These are phyloP conservation scores for Hyaloscypha hepaticicola DNA, from an alignment of 495 filamentous ascomycete genomes.

Conservation along the genomic window DNA sequence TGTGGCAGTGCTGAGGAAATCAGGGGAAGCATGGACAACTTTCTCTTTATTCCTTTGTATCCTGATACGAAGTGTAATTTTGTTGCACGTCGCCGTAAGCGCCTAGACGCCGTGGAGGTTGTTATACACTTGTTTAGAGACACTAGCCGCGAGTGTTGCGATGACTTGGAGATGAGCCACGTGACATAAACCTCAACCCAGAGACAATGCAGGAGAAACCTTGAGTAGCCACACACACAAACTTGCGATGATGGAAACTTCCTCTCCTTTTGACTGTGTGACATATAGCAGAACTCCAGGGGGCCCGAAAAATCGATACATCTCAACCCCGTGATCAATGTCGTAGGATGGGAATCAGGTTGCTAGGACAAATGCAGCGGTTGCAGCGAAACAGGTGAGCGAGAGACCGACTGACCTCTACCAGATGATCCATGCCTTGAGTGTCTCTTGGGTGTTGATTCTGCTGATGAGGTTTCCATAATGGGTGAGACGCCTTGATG, in stretches of 20 bases:
- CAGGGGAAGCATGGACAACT: not conserved
- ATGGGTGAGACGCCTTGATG: slow-evolving; percentile 3
- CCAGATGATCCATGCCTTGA: slow-evolving; percentile 25
- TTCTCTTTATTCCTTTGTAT: not conserved
- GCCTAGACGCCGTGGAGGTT: not conserved
- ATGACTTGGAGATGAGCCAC: not conserved
- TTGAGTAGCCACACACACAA: not conserved
- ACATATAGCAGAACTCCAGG: not conserved
- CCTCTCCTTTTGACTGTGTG: not conserved
- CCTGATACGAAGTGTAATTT: not conserved
- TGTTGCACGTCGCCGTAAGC: not conserved
- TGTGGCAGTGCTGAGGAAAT: not conserved
- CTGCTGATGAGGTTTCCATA: slow-evolving; percentile 15
- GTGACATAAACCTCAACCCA: not conserved
- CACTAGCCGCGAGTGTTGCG: not conserved
- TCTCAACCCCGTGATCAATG: not conserved
- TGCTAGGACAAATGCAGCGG: not conserved
- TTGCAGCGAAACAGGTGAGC: not conserved
- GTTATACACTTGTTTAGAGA: not conserved
- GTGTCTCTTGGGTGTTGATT: slow-evolving; percentile 17
- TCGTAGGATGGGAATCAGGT: not conserved
- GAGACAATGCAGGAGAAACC: not conserved
- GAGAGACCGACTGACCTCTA: slow-evolving; percentile 16
- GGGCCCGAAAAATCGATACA: not conserved
- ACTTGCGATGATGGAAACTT: not conserved